phyloP scores from a whole-genome alignment of 2,329 filamentous ascomycete species.

The Paracorniculantispora psalliotae region DNA sequence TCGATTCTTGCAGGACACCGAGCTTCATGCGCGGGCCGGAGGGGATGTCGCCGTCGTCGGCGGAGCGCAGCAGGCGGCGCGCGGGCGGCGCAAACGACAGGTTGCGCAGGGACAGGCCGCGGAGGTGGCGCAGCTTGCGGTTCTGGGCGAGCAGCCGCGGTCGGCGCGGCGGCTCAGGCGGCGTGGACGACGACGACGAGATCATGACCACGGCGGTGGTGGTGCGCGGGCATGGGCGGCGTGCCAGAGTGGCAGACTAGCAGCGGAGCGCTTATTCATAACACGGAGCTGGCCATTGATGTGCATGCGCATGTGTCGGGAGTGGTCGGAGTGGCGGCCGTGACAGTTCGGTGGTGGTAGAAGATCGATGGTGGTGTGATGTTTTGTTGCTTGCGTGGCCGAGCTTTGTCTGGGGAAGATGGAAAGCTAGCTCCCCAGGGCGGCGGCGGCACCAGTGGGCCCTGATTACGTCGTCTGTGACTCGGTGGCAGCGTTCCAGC shows the following conservation, averaged over 20 bases:
- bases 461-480: conserved; percentile 9
- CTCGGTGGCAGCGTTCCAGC: background rate
- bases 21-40: conserved; percentile 50
- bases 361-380: background rate
- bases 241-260: background rate
- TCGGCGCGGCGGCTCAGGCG: conserved; percentile 33
- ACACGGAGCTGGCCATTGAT: conserved; percentile 7
- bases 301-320: background rate
- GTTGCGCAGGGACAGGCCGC: conserved; percentile 83
- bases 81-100: conserved; percentile 60
- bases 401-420: background rate
- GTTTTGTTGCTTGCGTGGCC: background rate
- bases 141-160: conserved; percentile 65
- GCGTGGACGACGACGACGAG: conserved; percentile 23
- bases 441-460: conserved; percentile 5
- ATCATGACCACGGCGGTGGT: conserved; percentile 18
- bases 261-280: background rate
- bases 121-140: conserved; percentile 80
- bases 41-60: conserved; percentile 68
- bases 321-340: too few relatives aligned
- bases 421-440: background rate
- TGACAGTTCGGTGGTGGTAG: too few relatives aligned
- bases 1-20: conserved; percentile 41
- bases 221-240: background rate
- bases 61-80: conserved; percentile 52